These are phyloP conservation scores for Metschnikowia peoriensis DNA, from an alignment of 805 yeast species.

Conservation along the genomic window DNA sequence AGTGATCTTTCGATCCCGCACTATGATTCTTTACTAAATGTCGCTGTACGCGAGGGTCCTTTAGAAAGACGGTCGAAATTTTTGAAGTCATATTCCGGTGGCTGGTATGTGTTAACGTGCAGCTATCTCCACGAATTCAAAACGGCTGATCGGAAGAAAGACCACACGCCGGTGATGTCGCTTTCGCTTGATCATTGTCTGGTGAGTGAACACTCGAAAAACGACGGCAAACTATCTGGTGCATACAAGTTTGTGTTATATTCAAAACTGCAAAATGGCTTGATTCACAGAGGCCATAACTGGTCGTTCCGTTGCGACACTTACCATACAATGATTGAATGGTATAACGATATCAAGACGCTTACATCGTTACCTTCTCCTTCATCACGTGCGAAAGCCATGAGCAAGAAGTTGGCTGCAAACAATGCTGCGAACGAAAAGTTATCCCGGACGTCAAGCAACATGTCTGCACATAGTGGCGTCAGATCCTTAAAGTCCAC, in stretches of 20 bases:
- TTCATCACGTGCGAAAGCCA: conserved; percentile 49
- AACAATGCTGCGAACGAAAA: conserved; percentile 10
- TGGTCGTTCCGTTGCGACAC: conserved; percentile 94
- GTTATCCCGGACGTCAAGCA: conserved; percentile 14
- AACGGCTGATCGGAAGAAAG: conserved; percentile 74
- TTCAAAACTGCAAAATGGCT: conserved; percentile 67
- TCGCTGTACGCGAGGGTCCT: conserved; percentile 65
- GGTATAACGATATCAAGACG: conserved; percentile 78
- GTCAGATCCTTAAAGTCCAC: conserved; percentile 11
- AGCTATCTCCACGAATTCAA: conserved; percentile 89
- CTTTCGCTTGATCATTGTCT: conserved; percentile 75
- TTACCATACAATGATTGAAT: conserved; percentile 71
- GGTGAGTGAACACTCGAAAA: conserved; percentile 78
- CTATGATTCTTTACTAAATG: conserved; percentile 66
- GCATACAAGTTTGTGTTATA: conserved; percentile 76
- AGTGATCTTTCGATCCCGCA: conserved; percentile 62
- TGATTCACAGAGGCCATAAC: conserved; percentile 78
- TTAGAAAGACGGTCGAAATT: conserved; percentile 90
- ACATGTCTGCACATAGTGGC: conserved; percentile 14
- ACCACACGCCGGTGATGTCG: conserved; percentile 80
- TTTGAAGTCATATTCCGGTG: conserved; percentile 84
- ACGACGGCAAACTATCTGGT: conserved; percentile 55
- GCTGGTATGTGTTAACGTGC: conserved; percentile 90
- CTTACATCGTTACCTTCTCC: conserved; percentile 66
- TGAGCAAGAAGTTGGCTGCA: conserved; percentile 24